Percentiles rank a stretch among this genome's conserved stretches.
phyloP scores from a whole-genome alignment of 2,329 filamentous ascomycete species.

The Aureobasidium leucospermi region DNA sequence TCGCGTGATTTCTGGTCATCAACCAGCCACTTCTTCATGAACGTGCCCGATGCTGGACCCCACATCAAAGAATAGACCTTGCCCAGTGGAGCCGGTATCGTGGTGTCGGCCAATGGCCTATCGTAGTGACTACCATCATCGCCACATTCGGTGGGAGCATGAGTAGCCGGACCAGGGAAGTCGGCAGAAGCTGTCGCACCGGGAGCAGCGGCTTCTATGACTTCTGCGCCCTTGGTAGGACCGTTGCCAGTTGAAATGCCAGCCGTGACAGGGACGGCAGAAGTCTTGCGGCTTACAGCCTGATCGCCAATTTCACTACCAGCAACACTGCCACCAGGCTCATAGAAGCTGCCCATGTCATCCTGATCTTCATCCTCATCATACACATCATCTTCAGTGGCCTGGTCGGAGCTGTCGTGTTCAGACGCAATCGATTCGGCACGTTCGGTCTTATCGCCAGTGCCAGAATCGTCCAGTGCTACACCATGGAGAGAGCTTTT shows the following conservation, averaged over 20 bases:
- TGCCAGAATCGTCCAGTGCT: constrained; percentile 65
- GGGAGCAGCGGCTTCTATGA: constrained; percentile 27
- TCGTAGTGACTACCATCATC: constrained; percentile 77
- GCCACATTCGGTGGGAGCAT: constrained; percentile 77
- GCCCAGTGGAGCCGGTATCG: constrained; percentile 78
- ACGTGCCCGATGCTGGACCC: constrained; percentile 67
- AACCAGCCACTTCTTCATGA: constrained; percentile 80
- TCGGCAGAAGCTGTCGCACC: constrained; percentile 46
- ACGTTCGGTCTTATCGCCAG: constrained; percentile 87
- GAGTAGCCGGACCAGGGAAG: constrained; percentile 77
- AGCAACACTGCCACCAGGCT: constrained; percentile 43
- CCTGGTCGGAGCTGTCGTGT: constrained; percentile 44
- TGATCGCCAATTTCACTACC: constrained; percentile 44
- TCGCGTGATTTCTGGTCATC: constrained; percentile 85
- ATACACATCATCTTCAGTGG: constrained; percentile 69
- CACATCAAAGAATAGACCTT: constrained; percentile 88
- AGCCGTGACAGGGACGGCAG: constrained; percentile 42
- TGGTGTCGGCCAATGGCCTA: constrained; percentile 74
- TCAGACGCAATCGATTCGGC: constrained; percentile 52
- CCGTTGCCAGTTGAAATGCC: constrained; percentile 26
- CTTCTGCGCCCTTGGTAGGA: constrained; percentile 2
- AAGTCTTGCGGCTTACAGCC: constrained; percentile 62
- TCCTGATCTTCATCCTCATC: constrained; percentile 70
- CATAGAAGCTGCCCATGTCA: constrained; percentile 53
- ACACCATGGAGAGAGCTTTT: constrained; percentile 89